phyloP scores from a whole-genome alignment of 2,329 filamentous ascomycete genomes.

The Pyrenophora tritici-repentis region DNA sequence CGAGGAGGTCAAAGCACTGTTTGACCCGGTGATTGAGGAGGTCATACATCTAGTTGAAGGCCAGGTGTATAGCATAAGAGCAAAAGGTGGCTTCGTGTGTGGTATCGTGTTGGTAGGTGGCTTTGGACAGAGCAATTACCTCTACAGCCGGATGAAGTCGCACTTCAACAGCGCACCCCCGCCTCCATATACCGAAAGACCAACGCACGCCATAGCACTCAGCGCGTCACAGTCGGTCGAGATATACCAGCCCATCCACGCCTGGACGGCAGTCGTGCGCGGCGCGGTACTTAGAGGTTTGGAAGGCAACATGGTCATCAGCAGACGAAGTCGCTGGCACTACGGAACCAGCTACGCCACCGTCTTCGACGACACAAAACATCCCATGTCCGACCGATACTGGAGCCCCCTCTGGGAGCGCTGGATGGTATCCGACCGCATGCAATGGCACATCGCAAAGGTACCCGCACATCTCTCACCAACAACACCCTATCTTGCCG shows the following conservation, averaged over 20 bases:
- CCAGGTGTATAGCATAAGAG: slow-evolving; percentile 50
- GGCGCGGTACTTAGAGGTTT: slow-evolving; percentile 76
- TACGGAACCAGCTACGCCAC: slow-evolving; percentile 84
- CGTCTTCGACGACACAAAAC: slow-evolving; percentile 76
- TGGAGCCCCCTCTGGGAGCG: slow-evolving; percentile 81
- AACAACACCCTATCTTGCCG: neutral
- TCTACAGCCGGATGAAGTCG: slow-evolving; percentile 69
- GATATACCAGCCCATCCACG: slow-evolving; percentile 81
- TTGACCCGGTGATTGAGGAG: slow-evolving; percentile 72
- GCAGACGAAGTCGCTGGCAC: slow-evolving; percentile 72
- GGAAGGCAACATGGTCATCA: slow-evolving; percentile 80
- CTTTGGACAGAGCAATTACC: slow-evolving; percentile 78
- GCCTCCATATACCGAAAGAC: slow-evolving; percentile 68
- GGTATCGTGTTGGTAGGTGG: slow-evolving; percentile 83
- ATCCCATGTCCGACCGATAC: slow-evolving; percentile 73
- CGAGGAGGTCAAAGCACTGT: slow-evolving; percentile 72
- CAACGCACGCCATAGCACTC: slow-evolving; percentile 65
- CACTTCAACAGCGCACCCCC: slow-evolving; percentile 64
- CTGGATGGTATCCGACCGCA: slow-evolving; percentile 82
- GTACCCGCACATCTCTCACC: slow-evolving; percentile 44
- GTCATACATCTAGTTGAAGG: slow-evolving; percentile 51
- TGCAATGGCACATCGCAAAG: slow-evolving; percentile 87
- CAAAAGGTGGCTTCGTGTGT: slow-evolving; percentile 49
- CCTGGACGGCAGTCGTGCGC: slow-evolving; percentile 79
- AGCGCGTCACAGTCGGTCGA: slow-evolving; percentile 66